Evolutionary conservation across 768 basidiomycete genomes (phyloP).

Genomic region (Tulasnella sp.): DNA sequence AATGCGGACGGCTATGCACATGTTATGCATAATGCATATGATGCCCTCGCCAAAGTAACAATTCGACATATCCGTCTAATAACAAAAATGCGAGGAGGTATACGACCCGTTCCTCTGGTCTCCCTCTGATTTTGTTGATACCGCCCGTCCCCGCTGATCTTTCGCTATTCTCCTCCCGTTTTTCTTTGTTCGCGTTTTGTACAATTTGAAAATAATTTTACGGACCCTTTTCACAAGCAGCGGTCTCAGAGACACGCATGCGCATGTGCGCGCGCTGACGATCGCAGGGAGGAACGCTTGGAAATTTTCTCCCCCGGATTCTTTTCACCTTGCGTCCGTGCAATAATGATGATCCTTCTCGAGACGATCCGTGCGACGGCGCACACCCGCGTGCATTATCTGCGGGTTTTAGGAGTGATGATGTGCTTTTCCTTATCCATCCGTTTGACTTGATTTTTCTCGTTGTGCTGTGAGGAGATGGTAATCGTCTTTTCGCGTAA

Average conservation of each 20-base stretch:
- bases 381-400: neutral
- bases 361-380: neutral
- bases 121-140: too few relatives aligned
- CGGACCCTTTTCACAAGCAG: too few relatives aligned
- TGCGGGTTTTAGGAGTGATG: neutral
- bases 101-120: too few relatives aligned
- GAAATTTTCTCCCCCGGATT: neutral
- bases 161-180: too few relatives aligned
- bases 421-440: conserved; percentile 1
- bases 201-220: too few relatives aligned
- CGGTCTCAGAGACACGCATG: too few relatives aligned
- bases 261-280: neutral
- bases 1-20: neutral
- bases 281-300: neutral
- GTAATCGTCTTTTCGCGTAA: neutral
- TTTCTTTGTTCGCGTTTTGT: too few relatives aligned
- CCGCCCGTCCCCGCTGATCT: too few relatives aligned
- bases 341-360: neutral
- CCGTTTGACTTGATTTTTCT: neutral
- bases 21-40: neutral
- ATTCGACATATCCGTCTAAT: too few relatives aligned
- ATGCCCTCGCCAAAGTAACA: neutral
- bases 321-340: neutral
- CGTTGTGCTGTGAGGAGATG: neutral
- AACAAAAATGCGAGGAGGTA: too few relatives aligned